Evolutionary conservation across 257 asterid genomes (phyloP).

Genomic region (Fraxinus americana): DNA sequence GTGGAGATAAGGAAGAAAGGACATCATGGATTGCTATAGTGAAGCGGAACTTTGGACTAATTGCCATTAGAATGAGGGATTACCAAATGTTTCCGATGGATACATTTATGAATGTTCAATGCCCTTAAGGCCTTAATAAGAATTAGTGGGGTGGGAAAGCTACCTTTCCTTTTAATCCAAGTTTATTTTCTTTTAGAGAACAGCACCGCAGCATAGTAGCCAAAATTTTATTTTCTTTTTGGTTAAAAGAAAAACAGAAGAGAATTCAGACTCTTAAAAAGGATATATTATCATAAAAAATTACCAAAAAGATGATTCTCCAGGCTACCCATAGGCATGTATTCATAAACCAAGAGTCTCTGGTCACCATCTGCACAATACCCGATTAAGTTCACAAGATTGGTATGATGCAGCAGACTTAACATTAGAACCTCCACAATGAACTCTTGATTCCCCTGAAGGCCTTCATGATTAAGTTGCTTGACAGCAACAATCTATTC

Average conservation of each 20-base stretch:
- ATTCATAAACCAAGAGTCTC: slow-evolving; percentile 83
- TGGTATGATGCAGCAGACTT: slow-evolving; percentile 76
- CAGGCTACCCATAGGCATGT: slow-evolving; percentile 85
- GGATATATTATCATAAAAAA: not conserved
- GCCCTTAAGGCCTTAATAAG: not conserved
- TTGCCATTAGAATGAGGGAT: not conserved
- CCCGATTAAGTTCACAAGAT: slow-evolving; percentile 82
- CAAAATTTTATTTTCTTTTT: not conserved
- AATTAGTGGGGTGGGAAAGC: not conserved
- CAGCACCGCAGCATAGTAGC: not conserved
- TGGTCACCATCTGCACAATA: slow-evolving; percentile 84
- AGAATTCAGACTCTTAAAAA: not conserved
- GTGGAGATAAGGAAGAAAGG: not conserved
- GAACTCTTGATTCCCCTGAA: slow-evolving; percentile 90
- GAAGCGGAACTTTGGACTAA: not conserved
- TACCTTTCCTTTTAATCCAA: not conserved
- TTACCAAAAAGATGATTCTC: slow-evolving; percentile 84
- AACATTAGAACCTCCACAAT: slow-evolving; percentile 87
- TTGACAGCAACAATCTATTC: slow-evolving; percentile 76
- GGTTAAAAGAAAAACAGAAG: not conserved
- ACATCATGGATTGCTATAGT: not conserved
- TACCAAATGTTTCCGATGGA: not conserved
- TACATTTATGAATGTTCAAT: not conserved
- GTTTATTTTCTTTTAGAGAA: not conserved
- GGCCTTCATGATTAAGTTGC: slow-evolving; percentile 84